These are phyloP conservation scores for Starmera amethionina DNA, from an alignment of 805 yeast genomes.

Conservation along the genomic window DNA sequence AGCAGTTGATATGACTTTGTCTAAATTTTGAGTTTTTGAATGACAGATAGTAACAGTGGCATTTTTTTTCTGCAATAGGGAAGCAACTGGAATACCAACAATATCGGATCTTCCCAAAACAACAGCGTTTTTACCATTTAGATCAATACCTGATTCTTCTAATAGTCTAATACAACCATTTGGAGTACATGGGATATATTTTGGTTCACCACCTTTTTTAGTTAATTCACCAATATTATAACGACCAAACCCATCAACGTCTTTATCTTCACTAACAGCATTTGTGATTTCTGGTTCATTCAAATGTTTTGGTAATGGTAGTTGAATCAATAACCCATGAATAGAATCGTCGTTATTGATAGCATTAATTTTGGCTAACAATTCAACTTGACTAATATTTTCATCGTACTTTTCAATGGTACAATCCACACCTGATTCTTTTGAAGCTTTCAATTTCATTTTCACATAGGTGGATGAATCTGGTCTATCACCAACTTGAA, in stretches of 20 bases:
- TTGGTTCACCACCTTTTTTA: constrained; percentile 63
- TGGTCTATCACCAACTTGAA: constrained; percentile 70
- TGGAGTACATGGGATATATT: constrained; percentile 76
- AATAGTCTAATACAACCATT: constrained; percentile 65
- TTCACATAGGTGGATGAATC: constrained; percentile 77
- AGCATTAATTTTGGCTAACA: constrained; percentile 41
- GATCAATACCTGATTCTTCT: constrained; percentile 41
- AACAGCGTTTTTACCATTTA: constrained; percentile 67
- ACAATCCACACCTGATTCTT: constrained; percentile 58
- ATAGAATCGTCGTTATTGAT: constrained; percentile 51
- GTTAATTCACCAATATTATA: constrained; percentile 69
- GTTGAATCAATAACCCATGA: constrained; percentile 68
- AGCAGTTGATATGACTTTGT: constrained; percentile 45
- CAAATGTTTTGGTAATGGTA: constrained; percentile 66
- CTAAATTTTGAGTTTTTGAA: constrained; percentile 47
- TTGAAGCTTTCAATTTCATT: constrained; percentile 73
- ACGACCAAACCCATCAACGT: constrained; percentile 79
- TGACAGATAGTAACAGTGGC: constrained; percentile 75
- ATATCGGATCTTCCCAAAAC: constrained; percentile 81
- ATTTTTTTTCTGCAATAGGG: constrained; percentile 56
- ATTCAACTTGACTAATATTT: constrained; percentile 41
- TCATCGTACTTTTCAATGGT: constrained; percentile 50
- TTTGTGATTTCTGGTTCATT: constrained; percentile 60
- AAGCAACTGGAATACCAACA: constrained; percentile 75
- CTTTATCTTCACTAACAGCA: constrained; percentile 57